Evolutionary conservation across 192 early-diverging fungal species (phyloP).

Genomic region (Jimgerdemannia flammicorona): DNA sequence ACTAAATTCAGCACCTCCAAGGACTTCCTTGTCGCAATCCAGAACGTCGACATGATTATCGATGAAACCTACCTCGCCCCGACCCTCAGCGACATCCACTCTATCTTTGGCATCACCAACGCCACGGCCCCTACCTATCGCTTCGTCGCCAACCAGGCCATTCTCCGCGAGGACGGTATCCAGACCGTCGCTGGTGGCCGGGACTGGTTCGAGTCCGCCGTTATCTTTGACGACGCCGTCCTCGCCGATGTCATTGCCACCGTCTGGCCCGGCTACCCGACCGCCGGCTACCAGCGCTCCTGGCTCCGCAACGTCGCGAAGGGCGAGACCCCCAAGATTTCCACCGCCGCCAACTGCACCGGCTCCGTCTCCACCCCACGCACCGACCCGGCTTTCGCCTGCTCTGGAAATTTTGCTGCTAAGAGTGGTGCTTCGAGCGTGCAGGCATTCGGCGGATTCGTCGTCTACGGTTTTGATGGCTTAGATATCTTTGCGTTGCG

Average conservation of each 20-base stretch:
- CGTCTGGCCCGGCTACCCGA: constrained; percentile 51
- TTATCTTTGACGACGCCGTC: constrained; percentile 62
- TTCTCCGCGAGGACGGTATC: constrained; percentile 68
- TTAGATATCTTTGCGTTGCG: neutral
- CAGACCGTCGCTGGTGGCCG: constrained; percentile 56
- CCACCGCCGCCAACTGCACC: constrained; percentile 51
- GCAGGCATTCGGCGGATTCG: neutral
- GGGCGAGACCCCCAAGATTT: constrained; percentile 42
- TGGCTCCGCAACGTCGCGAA: constrained; percentile 74
- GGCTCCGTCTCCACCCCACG: constrained; percentile 18
- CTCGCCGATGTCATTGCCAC: constrained; percentile 69
- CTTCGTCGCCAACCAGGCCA: constrained; percentile 57
- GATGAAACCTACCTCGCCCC: constrained; percentile 62
- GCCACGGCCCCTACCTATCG: constrained; percentile 37
- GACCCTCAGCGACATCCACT: constrained; percentile 44
- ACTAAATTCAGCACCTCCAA: constrained; percentile 30
- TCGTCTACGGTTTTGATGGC: neutral
- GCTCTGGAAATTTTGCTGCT: constrained; percentile 6
- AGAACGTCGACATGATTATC: constrained; percentile 60
- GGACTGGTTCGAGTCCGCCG: constrained; percentile 69
- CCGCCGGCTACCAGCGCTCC: constrained; percentile 41
- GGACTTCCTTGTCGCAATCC: constrained; percentile 49
- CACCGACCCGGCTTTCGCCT: constrained; percentile 20
- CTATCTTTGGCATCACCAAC: constrained; percentile 49
- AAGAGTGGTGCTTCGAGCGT: neutral